Base-by-base conservation (phyloP, 805 yeast species). In the Saccharomycopsis selenospora region DNA sequence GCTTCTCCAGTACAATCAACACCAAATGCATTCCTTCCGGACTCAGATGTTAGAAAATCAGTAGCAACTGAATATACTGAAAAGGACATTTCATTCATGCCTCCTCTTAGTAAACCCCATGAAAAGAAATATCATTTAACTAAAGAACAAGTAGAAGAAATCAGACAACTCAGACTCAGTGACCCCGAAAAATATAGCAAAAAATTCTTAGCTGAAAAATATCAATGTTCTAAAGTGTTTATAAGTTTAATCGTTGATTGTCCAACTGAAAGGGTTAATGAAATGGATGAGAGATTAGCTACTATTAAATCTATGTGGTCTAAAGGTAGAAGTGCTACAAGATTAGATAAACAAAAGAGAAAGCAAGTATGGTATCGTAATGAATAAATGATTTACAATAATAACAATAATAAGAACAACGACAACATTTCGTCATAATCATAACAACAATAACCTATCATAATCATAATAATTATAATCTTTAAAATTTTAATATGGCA, bases 1-100 rank as follows among this genome's bases (percentile, higher is more conserved):
- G 36, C 51, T n/a, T 43, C 50, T 1, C 54, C 56, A 13, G 29
- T 53, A n/a, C 51, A 53, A 28, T 33, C 45, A 27, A 81, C 93
- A 2, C 95, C 95, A 14, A 71, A 71, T 46, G 78, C 80, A 2
- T 86, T 86, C 61, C 63, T 86, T 49, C 88, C 93, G 8, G 55
- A 66, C 4, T 65, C 63, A 38, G 87, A 85, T 59, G 77, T 79
- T 40, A 73, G 93, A 55, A 69, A 71, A 46, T 65, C 62, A 2
- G 56, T 55, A 25, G 61, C 63, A 20, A 54, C 54, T 23, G 52
- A 49, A 36, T 59, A 55, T 7, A 64, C 61, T 22, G 57, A 48
- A 17, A 55, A 74, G 36, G 50, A 24, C 48, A 27, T 58, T 55
- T 52, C 69, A 14, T 45, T 49, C 14, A 63, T 67, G 55, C 79